Evolutionary conservation across 768 basidiomycete species (phyloP).

Genomic region (Boletus fagicola): DNA sequence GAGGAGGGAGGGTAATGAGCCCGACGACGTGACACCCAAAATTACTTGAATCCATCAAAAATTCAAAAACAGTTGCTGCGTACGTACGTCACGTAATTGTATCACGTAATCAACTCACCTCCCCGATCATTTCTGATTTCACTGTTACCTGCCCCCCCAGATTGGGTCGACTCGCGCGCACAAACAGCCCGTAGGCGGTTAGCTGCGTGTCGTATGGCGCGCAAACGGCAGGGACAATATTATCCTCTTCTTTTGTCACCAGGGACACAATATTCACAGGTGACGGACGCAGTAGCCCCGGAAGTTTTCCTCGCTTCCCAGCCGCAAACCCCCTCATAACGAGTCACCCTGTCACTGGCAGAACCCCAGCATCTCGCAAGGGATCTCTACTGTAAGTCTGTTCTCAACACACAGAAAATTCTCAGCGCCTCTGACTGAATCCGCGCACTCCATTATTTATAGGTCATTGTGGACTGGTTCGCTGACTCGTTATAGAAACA

Average conservation of each 20-base stretch:
- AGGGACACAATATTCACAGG: neutral
- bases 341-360: conserved; percentile 4
- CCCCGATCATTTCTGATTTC: conserved; percentile 25
- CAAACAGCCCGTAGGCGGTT: neutral
- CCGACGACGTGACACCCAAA: conserved; percentile 30
- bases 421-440: neutral
- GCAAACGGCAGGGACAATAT: neutral
- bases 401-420: conserved; percentile 4
- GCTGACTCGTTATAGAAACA: neutral
- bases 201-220: neutral
- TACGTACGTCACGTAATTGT: conserved; percentile 30
- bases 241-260: neutral
- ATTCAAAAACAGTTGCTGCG: conserved; percentile 34
- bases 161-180: neutral
- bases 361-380: neutral
- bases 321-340: conserved; percentile 1
- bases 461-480: neutral
- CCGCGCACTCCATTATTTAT: neutral
- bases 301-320: conserved; percentile 8
- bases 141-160: conserved; percentile 11
- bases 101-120: conserved; percentile 25
- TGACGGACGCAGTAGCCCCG: neutral
- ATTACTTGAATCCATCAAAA: conserved; percentile 33
- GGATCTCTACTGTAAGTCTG: too few species aligned
- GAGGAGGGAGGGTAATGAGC: conserved; percentile 21